phyloP scores from a whole-genome alignment of 2,329 filamentous ascomycete genomes.

The Alternaria incomplexa region DNA sequence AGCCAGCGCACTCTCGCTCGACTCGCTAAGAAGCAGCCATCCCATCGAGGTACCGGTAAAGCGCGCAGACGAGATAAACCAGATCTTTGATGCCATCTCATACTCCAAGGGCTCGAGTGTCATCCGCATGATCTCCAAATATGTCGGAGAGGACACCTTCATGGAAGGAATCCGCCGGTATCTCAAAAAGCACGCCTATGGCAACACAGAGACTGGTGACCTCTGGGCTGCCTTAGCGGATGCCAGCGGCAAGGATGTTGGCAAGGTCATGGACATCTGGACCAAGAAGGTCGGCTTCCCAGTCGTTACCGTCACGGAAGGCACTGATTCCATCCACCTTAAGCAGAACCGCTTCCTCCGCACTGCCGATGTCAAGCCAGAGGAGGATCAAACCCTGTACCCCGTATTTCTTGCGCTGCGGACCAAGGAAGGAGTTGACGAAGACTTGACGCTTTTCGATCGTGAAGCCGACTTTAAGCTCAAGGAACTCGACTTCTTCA shows the following conservation, averaged over 20 bases:
- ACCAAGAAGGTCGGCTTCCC: conserved; percentile 96
- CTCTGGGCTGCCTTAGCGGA: conserved; percentile 87
- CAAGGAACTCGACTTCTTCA: conserved; percentile 85
- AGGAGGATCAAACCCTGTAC: conserved; percentile 87
- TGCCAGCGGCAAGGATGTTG: conserved; percentile 89
- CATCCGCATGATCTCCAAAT: conserved; percentile 95
- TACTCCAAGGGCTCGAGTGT: conserved; percentile 98
- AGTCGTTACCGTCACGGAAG: conserved; percentile 83
- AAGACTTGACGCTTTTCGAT: conserved; percentile 72
- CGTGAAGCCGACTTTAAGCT: conserved; percentile 81
- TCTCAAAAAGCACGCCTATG: conserved; percentile 95
- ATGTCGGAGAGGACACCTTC: conserved; percentile 90
- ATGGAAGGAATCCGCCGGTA: conserved; percentile 90
- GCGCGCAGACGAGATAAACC: conserved; percentile 93
- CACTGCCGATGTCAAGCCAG: conserved; percentile 90
- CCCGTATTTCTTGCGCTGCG: conserved; percentile 88
- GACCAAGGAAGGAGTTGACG: conserved; percentile 81
- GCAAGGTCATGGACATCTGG: conserved; percentile 93
- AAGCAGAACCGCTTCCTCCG: conserved; percentile 96
- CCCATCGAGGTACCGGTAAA: conserved; percentile 97
- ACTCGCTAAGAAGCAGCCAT: conserved; percentile 92
- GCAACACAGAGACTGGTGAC: conserved; percentile 89
- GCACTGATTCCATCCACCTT: conserved; percentile 75
- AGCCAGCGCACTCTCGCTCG: conserved; percentile 83
- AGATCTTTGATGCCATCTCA: conserved; percentile 97